A percentile compares a stretch with the other conserved stretches of the same genome.
These are phyloP conservation scores for Karstenula rhodostoma DNA, from an alignment of 2,329 filamentous ascomycete species.

Conservation along the genomic window DNA sequence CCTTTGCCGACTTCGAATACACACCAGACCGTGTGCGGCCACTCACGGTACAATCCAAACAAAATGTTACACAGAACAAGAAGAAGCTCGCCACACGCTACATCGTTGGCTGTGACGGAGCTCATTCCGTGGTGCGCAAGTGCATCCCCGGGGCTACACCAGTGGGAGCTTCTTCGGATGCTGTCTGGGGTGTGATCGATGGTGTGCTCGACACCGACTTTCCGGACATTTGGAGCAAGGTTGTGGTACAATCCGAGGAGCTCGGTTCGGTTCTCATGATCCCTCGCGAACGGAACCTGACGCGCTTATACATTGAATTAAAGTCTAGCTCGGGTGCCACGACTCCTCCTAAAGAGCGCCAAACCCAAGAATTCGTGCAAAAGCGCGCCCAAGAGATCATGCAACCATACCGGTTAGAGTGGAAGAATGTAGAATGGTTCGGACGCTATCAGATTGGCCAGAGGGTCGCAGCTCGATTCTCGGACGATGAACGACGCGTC, in stretches of 20 bases:
- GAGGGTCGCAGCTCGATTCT: conserved; percentile 56
- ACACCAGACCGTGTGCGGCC: conserved; percentile 46
- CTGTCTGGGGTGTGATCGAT: conserved; percentile 77
- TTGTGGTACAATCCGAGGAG: conserved; percentile 71
- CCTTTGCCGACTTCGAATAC: conserved; percentile 64
- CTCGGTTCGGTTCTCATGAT: conserved; percentile 77
- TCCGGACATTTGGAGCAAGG: conserved; percentile 78
- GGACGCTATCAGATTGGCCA: conserved; percentile 61
- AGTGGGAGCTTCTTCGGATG: conserved; percentile 60
- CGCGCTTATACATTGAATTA: conserved; percentile 64
- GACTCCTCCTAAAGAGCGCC: conserved; percentile 40
- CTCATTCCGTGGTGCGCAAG: conserved; percentile 73
- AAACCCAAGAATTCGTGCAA: conserved; percentile 74
- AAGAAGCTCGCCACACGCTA: conserved; percentile 66
- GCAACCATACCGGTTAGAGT: conserved; percentile 55
- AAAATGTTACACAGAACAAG: conserved; percentile 46
- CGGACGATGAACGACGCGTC: conserved; percentile 51
- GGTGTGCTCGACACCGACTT: conserved; percentile 76
- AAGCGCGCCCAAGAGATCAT: conserved; percentile 63
- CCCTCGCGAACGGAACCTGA: conserved; percentile 76
- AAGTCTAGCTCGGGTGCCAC: conserved; percentile 45
- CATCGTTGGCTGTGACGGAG: conserved; percentile 76
- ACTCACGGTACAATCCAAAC: conserved; percentile 54
- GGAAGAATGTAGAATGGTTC: conserved; percentile 60
- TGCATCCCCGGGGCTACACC: conserved; percentile 61